Conservation (phyloP, 495 filamentous ascomycete genomes). For the Lasiosphaeris hirsuta region DNA sequence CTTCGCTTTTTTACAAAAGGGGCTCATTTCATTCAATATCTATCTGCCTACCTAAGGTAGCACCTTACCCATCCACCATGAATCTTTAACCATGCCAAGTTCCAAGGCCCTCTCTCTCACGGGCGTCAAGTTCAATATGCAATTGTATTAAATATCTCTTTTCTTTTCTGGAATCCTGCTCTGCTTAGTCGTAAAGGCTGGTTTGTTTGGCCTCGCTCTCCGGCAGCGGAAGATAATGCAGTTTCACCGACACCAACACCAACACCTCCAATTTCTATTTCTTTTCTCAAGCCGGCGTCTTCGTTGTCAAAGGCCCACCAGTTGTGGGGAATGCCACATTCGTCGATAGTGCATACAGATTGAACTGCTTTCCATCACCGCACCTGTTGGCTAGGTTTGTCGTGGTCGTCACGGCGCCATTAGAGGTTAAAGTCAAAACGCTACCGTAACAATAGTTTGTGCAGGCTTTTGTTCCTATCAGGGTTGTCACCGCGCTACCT, state of each 20-base stretch:
- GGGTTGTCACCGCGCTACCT: slow-evolving; percentile 15
- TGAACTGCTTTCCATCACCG: slow-evolving; percentile 24
- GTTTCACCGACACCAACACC: background rate
- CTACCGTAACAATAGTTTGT: slow-evolving; percentile 23
- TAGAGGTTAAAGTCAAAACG: slow-evolving; percentile 8
- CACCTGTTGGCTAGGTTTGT: slow-evolving; percentile 20
- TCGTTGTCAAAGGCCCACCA: slow-evolving; percentile 7
- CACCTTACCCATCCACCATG: no score
- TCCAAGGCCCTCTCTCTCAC: no score
- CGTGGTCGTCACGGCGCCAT: slow-evolving; percentile 7
- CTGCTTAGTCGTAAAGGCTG: no score
- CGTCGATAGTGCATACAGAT: slow-evolving; percentile 22
- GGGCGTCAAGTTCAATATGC: no score
- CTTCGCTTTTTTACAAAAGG: no score
- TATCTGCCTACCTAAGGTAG: no score
- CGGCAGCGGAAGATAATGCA: no score
- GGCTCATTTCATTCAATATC: no score
- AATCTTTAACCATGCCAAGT: no score
- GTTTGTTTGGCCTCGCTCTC: no score
- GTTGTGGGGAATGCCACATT: slow-evolving; percentile 15
- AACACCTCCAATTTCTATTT: background rate
- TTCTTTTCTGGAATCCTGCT: no score
- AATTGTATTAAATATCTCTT: no score
- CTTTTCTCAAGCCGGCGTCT: background rate
- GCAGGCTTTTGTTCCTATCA: slow-evolving; percentile 23